A percentile compares a stretch with the other conserved stretches of the same genome.
Evolutionary conservation across 2,329 filamentous ascomycete genomes (phyloP).

Genomic region (Samsoniella hepiali): DNA sequence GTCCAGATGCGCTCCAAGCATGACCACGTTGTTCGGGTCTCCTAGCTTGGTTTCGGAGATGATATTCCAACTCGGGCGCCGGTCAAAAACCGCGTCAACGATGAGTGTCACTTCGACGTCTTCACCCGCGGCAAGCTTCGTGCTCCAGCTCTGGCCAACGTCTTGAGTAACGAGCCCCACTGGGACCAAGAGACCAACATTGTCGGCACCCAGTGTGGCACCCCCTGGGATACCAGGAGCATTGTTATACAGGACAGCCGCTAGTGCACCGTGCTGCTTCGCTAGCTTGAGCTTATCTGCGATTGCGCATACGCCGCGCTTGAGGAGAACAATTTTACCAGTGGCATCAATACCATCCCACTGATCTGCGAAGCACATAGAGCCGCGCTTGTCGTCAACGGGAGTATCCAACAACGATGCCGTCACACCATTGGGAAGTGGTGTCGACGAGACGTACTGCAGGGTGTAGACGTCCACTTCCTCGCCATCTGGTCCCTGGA

Average conservation of each 20-base stretch:
- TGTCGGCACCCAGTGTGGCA: conserved; percentile 51
- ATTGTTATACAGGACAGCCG: conserved; percentile 61
- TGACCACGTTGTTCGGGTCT: conserved; percentile 40
- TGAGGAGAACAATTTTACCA: conserved; percentile 44
- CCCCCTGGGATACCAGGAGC: conserved; percentile 41
- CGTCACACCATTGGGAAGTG: conserved; percentile 33
- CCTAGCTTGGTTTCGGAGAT: conserved; percentile 43
- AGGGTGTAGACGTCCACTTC: conserved; percentile 43
- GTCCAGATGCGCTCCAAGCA: conserved; percentile 42
- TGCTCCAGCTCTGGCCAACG: conserved; percentile 35
- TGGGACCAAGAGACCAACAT: conserved; percentile 34
- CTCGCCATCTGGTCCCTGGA: conserved; percentile 35
- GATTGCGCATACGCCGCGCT: conserved; percentile 42
- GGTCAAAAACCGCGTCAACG: conserved; percentile 37
- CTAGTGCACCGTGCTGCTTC: conserved; percentile 38
- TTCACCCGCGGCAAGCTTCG: conserved; percentile 33
- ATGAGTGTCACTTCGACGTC: conserved; percentile 33
- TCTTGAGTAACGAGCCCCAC: conserved; percentile 36
- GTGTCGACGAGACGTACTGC: conserved; percentile 46
- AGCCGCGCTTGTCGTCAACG: conserved; percentile 35
- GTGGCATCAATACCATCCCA: conserved; percentile 41
- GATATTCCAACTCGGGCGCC: conserved; percentile 39
- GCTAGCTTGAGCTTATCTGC: conserved; percentile 42
- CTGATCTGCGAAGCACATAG: conserved; percentile 39
- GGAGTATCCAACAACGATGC: conserved; percentile 34